Evolutionary conservation across 768 basidiomycete genomes (phyloP), one percentile per base, ranked within the genome.

Genomic region (Dentipellis sp.): DNA sequence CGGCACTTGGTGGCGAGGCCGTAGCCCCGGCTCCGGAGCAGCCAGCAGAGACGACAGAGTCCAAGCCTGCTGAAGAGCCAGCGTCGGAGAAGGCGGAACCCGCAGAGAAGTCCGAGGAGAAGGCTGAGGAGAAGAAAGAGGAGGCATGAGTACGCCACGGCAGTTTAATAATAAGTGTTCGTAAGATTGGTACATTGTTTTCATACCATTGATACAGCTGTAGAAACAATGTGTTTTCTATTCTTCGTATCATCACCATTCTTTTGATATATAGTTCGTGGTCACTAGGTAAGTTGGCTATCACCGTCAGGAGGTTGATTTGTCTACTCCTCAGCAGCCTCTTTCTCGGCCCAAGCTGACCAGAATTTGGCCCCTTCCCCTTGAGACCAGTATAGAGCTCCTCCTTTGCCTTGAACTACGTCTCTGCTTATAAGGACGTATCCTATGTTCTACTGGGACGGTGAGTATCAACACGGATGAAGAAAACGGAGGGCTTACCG

Each of bases 341-440:
- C 89, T 64, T 86, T 86, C 23, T 74, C 76, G 23, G 87, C 80
- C 86, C 88, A 89, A 17, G 84, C 82, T 53, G 83, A 78, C 82
- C 86, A 90, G 64, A 91, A 92, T 22, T 75, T 75, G 3, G 81
- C 74, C 0, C 73, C 81, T 55, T 88, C 81, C 2, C 81, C 81
- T 59, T 79, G 78, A 39, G 76, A 74, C 86, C 90, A 97, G 66
- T 93, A 94, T 60, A 81, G 71, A 1, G 91, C 82, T 6, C 78
- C 70, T 14, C 74, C 72, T 53, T 80, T 73, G 0, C 85, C 85
- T 47, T 77, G 78, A 8, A 88, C 89, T 4, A 85, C 84, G 11
- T 76, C 78, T 54, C 81, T 82, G 19, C 83, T 84, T 52, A 97
- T 81, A 47, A 94, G 80, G n/a, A 93, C 86, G 68, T 92, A 84